These are phyloP conservation scores for Saccharomyces eubayanus DNA, from an alignment of 805 yeast genomes.

Conservation along the genomic window DNA sequence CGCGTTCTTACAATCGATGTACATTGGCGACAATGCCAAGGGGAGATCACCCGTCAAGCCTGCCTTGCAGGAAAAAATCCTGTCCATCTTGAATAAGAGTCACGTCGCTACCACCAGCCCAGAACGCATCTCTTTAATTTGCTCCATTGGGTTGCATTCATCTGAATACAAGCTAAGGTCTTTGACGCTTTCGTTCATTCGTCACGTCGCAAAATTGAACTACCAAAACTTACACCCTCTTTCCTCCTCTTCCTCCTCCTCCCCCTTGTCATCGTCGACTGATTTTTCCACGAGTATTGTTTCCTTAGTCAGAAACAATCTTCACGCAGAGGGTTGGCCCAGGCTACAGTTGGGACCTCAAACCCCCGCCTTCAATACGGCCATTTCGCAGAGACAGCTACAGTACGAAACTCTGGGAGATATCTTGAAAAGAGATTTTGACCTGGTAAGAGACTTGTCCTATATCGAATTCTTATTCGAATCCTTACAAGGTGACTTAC, in stretches of 20 bases:
- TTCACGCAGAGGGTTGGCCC: slow-evolving; percentile 58
- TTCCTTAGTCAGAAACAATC: slow-evolving; percentile 42
- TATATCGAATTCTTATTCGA: slow-evolving; percentile 61
- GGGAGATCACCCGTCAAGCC: slow-evolving; percentile 46
- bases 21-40: slow-evolving; percentile 38
- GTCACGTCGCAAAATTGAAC: slow-evolving; percentile 43
- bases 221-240: slow-evolving; percentile 13
- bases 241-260: slow-evolving; percentile 1
- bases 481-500: slow-evolving; percentile 54
- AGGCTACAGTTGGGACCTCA: slow-evolving; percentile 30
- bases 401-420: slow-evolving; percentile 78
- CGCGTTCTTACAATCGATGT: slow-evolving; percentile 39
- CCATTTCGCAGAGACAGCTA: slow-evolving; percentile 43
- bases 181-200: slow-evolving; percentile 52
- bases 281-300: slow-evolving; percentile 40
- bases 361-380: slow-evolving; percentile 32
- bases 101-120: slow-evolving; percentile 38
- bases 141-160: slow-evolving; percentile 54
- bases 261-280: not conserved
- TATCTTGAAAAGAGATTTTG: slow-evolving; percentile 42
- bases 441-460: slow-evolving; percentile 38
- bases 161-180: slow-evolving; percentile 44
- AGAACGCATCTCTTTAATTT: slow-evolving; percentile 37
- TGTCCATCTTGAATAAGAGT: slow-evolving; percentile 45
- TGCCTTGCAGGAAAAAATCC: slow-evolving; percentile 47